Base-by-base conservation (phyloP, 2,329 filamentous ascomycete genomes). In the Penicillium hesseltinei region DNA sequence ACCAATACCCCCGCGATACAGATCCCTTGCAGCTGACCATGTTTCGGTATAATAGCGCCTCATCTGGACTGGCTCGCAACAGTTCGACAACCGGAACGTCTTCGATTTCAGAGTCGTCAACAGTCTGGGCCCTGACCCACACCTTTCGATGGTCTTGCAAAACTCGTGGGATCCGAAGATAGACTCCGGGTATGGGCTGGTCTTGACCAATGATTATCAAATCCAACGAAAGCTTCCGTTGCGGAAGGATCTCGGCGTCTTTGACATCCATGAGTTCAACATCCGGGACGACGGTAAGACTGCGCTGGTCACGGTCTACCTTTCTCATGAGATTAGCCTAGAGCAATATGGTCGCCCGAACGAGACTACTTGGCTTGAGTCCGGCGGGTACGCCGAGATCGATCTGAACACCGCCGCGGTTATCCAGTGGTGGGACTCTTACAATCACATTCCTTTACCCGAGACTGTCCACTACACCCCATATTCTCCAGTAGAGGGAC, bases 181-280 rank as follows among this genome's bases (percentile, higher is more conserved):
- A 21, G 56, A 56, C 19, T 8, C 44, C 8, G 80, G 80, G 7
- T 75, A 76, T 62, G 79, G 77, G 40, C 68, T 81, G 35, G 78
- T 82, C 51, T 70, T 82, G 73, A 73, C 79, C 57, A 72, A 76
- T 45, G 69, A 75, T 47, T 81, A 81, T 58, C 64, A 76, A 38
- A 68, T 78, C n/a, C 72, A 77, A 35, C 71, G 74, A 57, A 75
- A 74, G 33, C 66, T 81, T 17, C 66, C 68, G 29, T 54, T 70
- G 21, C 61, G 63, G 17, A 45, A 56, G 5, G 66, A 69, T 21
- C 58, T 69, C 6, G 65, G 63, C 10, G 44, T 43, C 4, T 71
- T 75, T 50, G 71, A 76, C 43, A 75, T 75, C 47, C 75, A 77
- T 56, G 75, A 77, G 45, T 75, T 75, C 60, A 72, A 71, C 8